These are phyloP conservation scores for Aspergillus felis DNA, from an alignment of 2,329 filamentous ascomycete genomes.

Conservation along the genomic window DNA sequence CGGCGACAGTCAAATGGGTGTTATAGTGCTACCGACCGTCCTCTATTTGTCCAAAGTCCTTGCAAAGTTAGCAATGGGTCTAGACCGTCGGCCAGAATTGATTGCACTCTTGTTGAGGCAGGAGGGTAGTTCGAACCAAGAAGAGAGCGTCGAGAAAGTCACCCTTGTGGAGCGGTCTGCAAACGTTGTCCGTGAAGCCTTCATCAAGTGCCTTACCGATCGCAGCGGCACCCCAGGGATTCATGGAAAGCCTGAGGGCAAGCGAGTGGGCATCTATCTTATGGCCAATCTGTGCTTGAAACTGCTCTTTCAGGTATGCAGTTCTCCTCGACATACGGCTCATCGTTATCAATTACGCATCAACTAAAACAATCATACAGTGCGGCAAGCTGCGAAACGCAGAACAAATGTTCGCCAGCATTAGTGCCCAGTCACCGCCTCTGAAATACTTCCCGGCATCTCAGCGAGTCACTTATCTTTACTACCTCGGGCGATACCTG, in stretches of 20 bases:
- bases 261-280: slow-evolving; percentile 82
- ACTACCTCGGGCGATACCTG: slow-evolving; percentile 88
- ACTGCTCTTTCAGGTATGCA: slow-evolving; percentile 73
- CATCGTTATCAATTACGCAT: not conserved
- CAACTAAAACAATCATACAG: slow-evolving; percentile 33
- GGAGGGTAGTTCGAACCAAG: slow-evolving; percentile 44
- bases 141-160: slow-evolving; percentile 64
- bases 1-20: slow-evolving; percentile 72
- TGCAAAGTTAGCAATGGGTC: slow-evolving; percentile 74
- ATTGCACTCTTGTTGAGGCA: slow-evolving; percentile 57
- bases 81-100: slow-evolving; percentile 76
- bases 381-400: slow-evolving; percentile 79
- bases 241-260: slow-evolving; percentile 69
- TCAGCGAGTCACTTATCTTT: slow-evolving; percentile 87
- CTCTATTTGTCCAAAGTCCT: slow-evolving; percentile 77
- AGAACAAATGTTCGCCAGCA: slow-evolving; percentile 84
- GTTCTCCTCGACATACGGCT: not conserved
- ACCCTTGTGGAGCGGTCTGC: slow-evolving; percentile 84
- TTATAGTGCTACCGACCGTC: slow-evolving; percentile 77
- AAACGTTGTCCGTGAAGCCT: slow-evolving; percentile 84
- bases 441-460: slow-evolving; percentile 76
- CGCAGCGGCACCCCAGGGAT: slow-evolving; percentile 61
- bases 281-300: slow-evolving; percentile 89
- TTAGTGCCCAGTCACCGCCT: slow-evolving; percentile 76
- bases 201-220: slow-evolving; percentile 84